Evolutionary conservation across 2,329 filamentous ascomycete genomes (phyloP), one percentile per base, ranked within the genome.

Genomic region (Monosporascus cannonballus): DNA sequence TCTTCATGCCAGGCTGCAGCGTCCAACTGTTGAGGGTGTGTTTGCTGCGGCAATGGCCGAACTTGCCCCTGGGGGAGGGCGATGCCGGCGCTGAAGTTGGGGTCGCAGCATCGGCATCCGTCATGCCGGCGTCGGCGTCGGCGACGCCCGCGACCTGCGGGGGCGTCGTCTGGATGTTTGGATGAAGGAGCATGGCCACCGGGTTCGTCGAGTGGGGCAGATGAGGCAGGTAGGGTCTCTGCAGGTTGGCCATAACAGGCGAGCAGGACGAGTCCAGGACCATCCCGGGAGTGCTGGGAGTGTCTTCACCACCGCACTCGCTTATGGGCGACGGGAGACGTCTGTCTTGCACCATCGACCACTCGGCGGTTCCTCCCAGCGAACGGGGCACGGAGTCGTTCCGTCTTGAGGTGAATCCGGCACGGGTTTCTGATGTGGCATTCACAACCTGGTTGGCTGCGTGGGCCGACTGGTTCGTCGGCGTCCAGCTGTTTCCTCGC

Each of bases 11-110:
- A 0, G 80, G 79, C 55, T 83, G 78, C 62, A 76, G 73, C 2
- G 81, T 84, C 81, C 80, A 84, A 52, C 74, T 76, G 63, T 82
- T 81, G 52, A 84, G 68, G 0, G 81, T 84, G 60, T 84, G 81
- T 51, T 78, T 77, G 58, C 78, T 83, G 50, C 81, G 76, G 14
- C 76, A 76, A 62, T 84, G 81, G 11, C 81, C 80, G 61, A 76
- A 75, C 54, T 69, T 77, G 37, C 78, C 72, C 6, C 74, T 73
- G 1, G 78, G 76, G 7, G 76, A 78, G 1, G 76, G 72, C 3
- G 76, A 71, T 52, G 63, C 61, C 6, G 65, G 67, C 41, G 62
- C 64, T 18, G 66, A 67, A 18, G 65, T 60, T 17, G 66, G 67
- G 9, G 66, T 72, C 27, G 48, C 54, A 44, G 47, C 54, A 38